Evolutionary conservation across 768 basidiomycete genomes (phyloP), one percentile per base, ranked within the genome.

Genomic region (Hypholoma sublateritium): DNA sequence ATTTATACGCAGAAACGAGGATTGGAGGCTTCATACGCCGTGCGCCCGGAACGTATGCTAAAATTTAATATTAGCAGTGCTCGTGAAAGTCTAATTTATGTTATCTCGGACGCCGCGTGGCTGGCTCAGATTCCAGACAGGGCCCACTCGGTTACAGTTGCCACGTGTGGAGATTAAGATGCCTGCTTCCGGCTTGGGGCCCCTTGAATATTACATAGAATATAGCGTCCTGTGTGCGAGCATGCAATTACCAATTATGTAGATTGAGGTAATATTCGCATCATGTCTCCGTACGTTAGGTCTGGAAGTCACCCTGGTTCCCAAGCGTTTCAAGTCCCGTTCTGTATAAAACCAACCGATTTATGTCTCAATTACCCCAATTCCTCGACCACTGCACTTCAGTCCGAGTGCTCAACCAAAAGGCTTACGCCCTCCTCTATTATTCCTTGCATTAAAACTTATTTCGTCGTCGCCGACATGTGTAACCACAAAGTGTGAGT

Each of bases 401-500:
- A 12, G 16, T 44, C 35, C 25, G 51, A 35, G 47, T 34, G n/a
- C 58, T 45, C 25, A 32, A 19, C 32, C 25, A 50, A 59, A 58
- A 58, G 52, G 55, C 61, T 12, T 53, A 56, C 24, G 43, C 56
- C 48, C 24, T 46, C 34, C n/a, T n/a, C n/a, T n/a, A n/a, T 24
- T 41, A 48, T 41, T 34, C 57, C 16, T n/a, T 51, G 17, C 43
- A 50, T 56, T 63, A 56, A 56, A 51, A 53, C 53, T 57, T 60
- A 50, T 58, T 58, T 28, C 49, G 35, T 37, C 25, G 19, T 49
- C 35, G 49, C 9, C 28, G 45, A 24, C 45, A 75, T 75, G 74
- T 75, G 74, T 67, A 69, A 69, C 53, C 72, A 75, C 64, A 70
- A 73, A 68, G 69, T 75, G 74, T 75, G 55, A 61, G 72, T 49